Conservation (phyloP, 1,284 basidiomycete genomes). For the Boletellus dicymbophilus region DNA sequence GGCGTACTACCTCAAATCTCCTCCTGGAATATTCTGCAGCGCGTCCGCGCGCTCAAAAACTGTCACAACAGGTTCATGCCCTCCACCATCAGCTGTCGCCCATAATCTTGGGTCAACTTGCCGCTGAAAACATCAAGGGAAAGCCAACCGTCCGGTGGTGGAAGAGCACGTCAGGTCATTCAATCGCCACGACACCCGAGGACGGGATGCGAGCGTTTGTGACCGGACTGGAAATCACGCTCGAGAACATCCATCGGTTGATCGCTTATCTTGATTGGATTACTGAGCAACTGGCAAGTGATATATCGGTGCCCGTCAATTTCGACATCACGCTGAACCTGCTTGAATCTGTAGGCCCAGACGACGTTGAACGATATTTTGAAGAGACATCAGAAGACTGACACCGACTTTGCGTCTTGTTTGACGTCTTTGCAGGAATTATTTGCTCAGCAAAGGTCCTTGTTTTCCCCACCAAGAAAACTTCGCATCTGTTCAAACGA, state of each 20-base stretch:
- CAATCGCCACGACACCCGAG: conserved; percentile 4
- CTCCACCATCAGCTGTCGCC: conserved; percentile 17
- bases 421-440: conserved; percentile 22
- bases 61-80: conserved; percentile 16
- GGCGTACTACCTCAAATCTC: conserved; percentile 33
- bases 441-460: conserved; percentile 17
- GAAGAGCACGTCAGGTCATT: conserved; percentile 3
- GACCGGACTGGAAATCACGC: conserved; percentile 22
- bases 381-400: conserved; percentile 3
- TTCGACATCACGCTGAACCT: conserved; percentile 7
- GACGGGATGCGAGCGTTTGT: conserved; percentile 15
- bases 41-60: conserved; percentile 19
- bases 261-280: conserved; percentile 34
- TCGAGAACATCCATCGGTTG: conserved; percentile 21
- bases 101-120: neutral
- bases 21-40: conserved; percentile 36
- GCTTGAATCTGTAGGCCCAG: conserved; percentile 18
- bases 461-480: conserved; percentile 7
- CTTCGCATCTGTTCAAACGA: conserved; percentile 9
- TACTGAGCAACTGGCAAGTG: conserved; percentile 25
- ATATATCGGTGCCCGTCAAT: neutral
- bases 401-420: conserved; percentile 18
- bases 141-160: conserved; percentile 7
- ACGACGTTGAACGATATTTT: conserved; percentile 17
- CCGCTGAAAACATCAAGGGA: neutral